phyloP scores from a whole-genome alignment of 1,284 basidiomycete species.

The Papiliotrema terrestris region DNA sequence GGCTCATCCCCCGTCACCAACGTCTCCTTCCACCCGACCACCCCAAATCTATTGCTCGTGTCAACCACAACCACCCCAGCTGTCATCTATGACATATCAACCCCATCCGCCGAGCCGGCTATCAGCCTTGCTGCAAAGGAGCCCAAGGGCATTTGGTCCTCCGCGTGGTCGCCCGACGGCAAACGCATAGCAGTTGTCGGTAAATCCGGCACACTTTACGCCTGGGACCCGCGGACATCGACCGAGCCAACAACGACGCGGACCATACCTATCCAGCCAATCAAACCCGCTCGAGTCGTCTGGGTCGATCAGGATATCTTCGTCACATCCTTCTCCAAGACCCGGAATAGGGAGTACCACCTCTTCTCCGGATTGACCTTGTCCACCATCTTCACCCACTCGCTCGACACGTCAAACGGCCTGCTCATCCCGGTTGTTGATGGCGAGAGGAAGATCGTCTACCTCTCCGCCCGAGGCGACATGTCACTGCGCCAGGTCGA shows the following conservation, averaged over 20 bases:
- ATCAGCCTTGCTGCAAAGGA: constrained; percentile 22
- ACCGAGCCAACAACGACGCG: constrained; percentile 15
- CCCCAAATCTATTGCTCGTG: constrained; percentile 39
- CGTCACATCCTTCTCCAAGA: constrained; percentile 47
- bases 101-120: constrained; percentile 6
- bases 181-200: constrained; percentile 36
- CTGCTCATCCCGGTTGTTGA: constrained; percentile 47
- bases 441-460: constrained; percentile 46
- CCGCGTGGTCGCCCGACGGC: constrained; percentile 44
- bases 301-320: constrained; percentile 44
- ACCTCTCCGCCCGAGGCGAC: constrained; percentile 48
- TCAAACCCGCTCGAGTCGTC: constrained; percentile 41
- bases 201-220: constrained; percentile 39
- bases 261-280: constrained; percentile 31
- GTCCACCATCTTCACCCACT: constrained; percentile 31
- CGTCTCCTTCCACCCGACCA: constrained; percentile 48
- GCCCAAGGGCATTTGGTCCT: constrained; percentile 41
- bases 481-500: constrained; percentile 50
- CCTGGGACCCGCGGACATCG: constrained; percentile 43
- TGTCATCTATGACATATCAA: constrained; percentile 42
- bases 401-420: constrained; percentile 47
- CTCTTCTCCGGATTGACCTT: constrained; percentile 30
- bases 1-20: constrained; percentile 32
- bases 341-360: constrained; percentile 33
- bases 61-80: constrained; percentile 21